Evolutionary conservation across 2,329 filamentous ascomycete species (phyloP).

Genomic region (Talaromyces sp.): DNA sequence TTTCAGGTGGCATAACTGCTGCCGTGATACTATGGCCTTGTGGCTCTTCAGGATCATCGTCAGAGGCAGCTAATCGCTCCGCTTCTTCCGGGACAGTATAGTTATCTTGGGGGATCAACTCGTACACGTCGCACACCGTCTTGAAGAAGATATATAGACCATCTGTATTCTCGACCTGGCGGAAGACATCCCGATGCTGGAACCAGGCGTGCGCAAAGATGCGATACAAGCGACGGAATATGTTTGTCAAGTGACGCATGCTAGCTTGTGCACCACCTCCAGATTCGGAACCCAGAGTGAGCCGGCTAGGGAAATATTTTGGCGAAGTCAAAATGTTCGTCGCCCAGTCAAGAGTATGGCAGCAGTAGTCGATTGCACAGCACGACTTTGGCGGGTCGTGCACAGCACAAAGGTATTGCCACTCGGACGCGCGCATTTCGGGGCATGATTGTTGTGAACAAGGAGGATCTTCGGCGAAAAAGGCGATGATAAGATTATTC

Average conservation of each 20-base stretch:
- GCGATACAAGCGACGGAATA: conserved; percentile 87
- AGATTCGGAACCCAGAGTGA: conserved; percentile 54
- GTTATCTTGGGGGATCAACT: conserved; percentile 84
- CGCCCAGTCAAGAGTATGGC: conserved; percentile 96
- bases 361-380: conserved; percentile 98
- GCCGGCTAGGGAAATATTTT: conserved; percentile 89
- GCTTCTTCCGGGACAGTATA: conserved; percentile 94
- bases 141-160: conserved; percentile 96
- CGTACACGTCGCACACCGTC: conserved; percentile 89
- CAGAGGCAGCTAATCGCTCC: conserved; percentile 66
- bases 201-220: conserved; percentile 99
- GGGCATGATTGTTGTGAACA: conserved; percentile 88
- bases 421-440: conserved; percentile 97
- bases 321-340: conserved; percentile 90
- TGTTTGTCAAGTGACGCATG: conserved; percentile 75
- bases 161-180: conserved; percentile 85
- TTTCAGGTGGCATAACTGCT: conserved; percentile 22
- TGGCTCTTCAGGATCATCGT: conserved; percentile 3
- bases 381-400: conserved; percentile 96
- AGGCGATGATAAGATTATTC: conserved; percentile 85
- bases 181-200: conserved; percentile 91
- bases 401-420: conserved; percentile 97
- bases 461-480: conserved; percentile 84
- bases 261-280: conserved; percentile 43
- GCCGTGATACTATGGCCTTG: conserved; percentile 19